phyloP scores from a whole-genome alignment of 371 early-diverging fungal genomes.

The Mortierella sp. region DNA sequence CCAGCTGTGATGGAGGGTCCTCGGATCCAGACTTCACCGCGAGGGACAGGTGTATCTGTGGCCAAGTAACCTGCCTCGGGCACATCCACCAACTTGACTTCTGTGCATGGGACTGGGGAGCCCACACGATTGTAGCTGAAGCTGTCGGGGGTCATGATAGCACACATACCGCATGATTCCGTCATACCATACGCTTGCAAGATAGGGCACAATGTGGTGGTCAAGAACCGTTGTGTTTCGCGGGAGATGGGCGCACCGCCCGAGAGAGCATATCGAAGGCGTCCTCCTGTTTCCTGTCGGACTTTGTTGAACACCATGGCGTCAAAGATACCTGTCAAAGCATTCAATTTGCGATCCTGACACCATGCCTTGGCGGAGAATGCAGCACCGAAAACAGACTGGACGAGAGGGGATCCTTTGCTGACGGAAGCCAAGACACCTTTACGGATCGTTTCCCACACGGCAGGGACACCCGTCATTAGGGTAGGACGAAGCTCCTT shows the following conservation, averaged over 20 bases:
- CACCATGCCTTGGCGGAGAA: conserved; percentile 79
- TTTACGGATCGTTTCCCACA: conserved; percentile 92
- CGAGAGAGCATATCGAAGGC: conserved; percentile 86
- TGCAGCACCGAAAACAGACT: conserved; percentile 76
- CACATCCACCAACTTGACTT: conserved; percentile 90
- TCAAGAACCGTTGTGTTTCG: conserved; percentile 88
- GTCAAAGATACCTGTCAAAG: conserved; percentile 76
- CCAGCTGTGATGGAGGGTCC: conserved; percentile 82
- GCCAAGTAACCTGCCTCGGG: conserved; percentile 81
- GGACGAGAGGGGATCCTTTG: conserved; percentile 67
- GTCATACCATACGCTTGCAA: conserved; percentile 91
- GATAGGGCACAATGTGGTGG: conserved; percentile 86
- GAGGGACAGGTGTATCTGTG: conserved; percentile 72
- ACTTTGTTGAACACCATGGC: conserved; percentile 90
- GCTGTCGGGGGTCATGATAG: conserved; percentile 68
- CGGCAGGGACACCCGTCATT: conserved; percentile 94
- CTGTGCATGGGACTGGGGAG: conserved; percentile 81
- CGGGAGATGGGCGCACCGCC: conserved; percentile 94
- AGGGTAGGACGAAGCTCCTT: conserved; percentile 91
- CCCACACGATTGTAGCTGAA: conserved; percentile 78
- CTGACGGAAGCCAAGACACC: conserved; percentile 80
- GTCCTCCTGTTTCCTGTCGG: conserved; percentile 90
- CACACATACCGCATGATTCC: conserved; percentile 69
- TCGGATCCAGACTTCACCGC: conserved; percentile 91
- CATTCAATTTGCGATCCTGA: conserved; percentile 52